phyloP scores from a whole-genome alignment of 441 rosid species.

The Melastoma candidum region DNA sequence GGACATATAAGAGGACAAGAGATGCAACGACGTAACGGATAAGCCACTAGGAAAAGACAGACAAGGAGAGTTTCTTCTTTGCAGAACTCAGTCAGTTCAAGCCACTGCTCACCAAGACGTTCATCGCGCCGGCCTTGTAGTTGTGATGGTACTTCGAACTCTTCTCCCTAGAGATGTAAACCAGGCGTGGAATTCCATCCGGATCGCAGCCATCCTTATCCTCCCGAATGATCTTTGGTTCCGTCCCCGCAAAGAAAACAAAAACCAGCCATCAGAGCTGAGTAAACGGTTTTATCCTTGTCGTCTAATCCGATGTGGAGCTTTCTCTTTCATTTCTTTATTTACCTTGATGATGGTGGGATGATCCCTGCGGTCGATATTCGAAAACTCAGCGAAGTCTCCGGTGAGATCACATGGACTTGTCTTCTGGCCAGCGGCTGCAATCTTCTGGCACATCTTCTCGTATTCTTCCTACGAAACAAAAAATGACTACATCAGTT shows the following conservation, averaged over 20 bases:
- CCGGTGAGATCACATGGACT: too few relatives aligned
- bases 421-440: too few relatives aligned
- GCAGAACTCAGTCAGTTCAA: not conserved
- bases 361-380: too few relatives aligned
- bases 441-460: not conserved
- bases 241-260: conserved; percentile 18
- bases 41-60: not conserved
- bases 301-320: too few relatives aligned
- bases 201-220: conserved; percentile 17
- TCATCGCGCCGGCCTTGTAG: conserved; percentile 68
- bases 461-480: conserved; percentile 26
- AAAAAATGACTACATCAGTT: too few relatives aligned
- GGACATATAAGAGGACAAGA: not conserved
- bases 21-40: too few relatives aligned
- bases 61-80: not conserved
- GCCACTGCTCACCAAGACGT: conserved; percentile 38
- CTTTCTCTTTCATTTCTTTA: too few relatives aligned
- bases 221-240: conserved; percentile 24
- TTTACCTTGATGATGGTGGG: too few relatives aligned
- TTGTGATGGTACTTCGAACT: conserved; percentile 19
- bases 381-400: too few relatives aligned
- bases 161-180: conserved; percentile 32
- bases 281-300: not conserved
- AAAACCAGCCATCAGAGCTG: conserved; percentile 2
- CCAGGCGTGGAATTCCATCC: conserved; percentile 27